Conservation (phyloP, 768 basidiomycete species). For the Suillus cothurnatus region DNA sequence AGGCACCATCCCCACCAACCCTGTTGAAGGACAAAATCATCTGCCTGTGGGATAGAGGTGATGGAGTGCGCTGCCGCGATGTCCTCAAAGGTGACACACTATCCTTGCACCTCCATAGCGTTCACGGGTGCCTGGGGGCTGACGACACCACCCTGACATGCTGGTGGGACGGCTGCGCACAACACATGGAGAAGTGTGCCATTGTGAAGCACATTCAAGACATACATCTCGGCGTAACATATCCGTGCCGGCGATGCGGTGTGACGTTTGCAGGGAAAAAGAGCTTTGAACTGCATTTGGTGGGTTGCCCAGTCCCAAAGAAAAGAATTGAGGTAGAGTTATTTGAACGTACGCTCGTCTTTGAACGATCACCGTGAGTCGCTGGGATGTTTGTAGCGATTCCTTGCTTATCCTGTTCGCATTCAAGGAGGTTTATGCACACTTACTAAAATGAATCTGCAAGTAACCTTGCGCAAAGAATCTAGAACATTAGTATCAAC, state of each 20-base stretch:
- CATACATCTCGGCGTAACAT: slow-evolving; percentile 3
- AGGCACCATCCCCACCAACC: slow-evolving; percentile 3
- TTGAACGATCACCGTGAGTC: not conserved
- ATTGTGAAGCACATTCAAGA: not conserved
- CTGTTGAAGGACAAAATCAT: slow-evolving; percentile 1
- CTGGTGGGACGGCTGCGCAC: slow-evolving; percentile 3
- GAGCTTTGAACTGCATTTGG: slow-evolving; percentile 1
- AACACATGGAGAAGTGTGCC: not conserved
- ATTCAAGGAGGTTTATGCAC: not conserved
- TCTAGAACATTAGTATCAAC: not conserved
- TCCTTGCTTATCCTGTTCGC: not conserved
- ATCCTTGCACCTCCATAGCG: not conserved
- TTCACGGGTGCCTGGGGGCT: not conserved
- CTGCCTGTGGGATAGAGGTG: slow-evolving; percentile 4
- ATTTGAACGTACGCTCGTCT: not conserved
- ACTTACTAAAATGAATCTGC: not conserved
- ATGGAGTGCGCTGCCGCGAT: not conserved
- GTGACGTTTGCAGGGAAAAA: not conserved
- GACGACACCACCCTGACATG: not conserved
- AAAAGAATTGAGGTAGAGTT: not conserved
- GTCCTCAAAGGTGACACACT: not conserved
- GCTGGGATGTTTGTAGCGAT: not conserved
- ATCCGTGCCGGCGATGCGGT: slow-evolving; percentile 2
- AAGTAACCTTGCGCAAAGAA: not conserved
- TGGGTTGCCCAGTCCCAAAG: not conserved